phyloP scores from a whole-genome alignment of 2,329 filamentous ascomycete species.

The Nothophaeocryptopus gaeumannii region DNA sequence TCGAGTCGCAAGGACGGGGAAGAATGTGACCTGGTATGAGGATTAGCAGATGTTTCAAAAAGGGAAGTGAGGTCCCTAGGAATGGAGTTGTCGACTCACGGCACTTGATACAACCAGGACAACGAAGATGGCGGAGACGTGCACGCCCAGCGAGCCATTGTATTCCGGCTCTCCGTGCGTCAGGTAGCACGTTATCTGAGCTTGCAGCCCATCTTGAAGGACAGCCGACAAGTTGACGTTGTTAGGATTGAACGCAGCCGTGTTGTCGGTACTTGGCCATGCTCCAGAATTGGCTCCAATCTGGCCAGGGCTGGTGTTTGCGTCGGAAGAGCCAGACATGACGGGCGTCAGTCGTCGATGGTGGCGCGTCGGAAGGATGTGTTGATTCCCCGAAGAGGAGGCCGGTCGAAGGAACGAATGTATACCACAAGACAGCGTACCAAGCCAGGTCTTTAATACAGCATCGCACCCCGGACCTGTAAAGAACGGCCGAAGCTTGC shows the following conservation, averaged over 20 bases:
- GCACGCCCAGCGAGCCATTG: slow-evolving; percentile 48
- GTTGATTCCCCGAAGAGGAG: no score
- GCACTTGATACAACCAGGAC: slow-evolving; percentile 43
- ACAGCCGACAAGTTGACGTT: slow-evolving; percentile 21
- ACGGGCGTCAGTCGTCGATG: no score
- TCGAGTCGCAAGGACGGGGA: slow-evolving; percentile 48
- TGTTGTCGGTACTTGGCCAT: slow-evolving; percentile 3
- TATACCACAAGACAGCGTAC: no score
- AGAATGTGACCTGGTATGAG: slow-evolving; percentile 37
- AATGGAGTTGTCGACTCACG: no score
- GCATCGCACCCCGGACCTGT: no score
- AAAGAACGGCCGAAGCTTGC: neutral
- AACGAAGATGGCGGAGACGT: slow-evolving; percentile 46
- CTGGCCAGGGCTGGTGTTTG: slow-evolving; percentile 12
- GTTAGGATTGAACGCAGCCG: slow-evolving; percentile 5
- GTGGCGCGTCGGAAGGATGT: no score
- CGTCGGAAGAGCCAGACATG: slow-evolving; percentile 8
- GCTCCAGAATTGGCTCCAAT: neutral
- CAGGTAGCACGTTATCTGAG: slow-evolving; percentile 22
- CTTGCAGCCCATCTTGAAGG: slow-evolving; percentile 8
- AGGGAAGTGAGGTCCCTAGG: no score
- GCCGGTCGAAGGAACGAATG: no score
- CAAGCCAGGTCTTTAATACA: no score
- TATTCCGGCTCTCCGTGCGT: slow-evolving; percentile 48
- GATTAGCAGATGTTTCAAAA: no score